phyloP scores from a whole-genome alignment of 805 yeast genomes.

The Candida krabiensis region DNA sequence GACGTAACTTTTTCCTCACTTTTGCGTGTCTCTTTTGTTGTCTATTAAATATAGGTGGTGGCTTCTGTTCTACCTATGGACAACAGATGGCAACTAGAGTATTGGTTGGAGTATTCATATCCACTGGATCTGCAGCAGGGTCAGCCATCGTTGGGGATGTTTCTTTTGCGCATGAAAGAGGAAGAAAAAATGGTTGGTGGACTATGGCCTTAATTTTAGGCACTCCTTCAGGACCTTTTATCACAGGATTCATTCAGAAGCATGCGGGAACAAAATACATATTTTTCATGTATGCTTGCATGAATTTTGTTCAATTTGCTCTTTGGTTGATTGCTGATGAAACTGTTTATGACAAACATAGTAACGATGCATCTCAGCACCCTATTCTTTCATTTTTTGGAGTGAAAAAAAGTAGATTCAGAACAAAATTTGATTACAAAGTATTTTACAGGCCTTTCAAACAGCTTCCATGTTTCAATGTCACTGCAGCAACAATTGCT shows the following conservation, averaged over 20 bases:
- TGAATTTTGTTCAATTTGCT: constrained; percentile 4
- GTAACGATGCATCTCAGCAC: background rate
- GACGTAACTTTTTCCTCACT: constrained; percentile 4
- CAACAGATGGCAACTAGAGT: constrained; percentile 11
- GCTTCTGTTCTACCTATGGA: constrained; percentile 8
- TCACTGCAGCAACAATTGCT: constrained; percentile 3
- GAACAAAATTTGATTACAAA: background rate
- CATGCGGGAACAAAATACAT: constrained; percentile 8
- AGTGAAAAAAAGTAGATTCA: background rate
- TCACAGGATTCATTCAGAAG: constrained; percentile 6
- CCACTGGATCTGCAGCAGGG: constrained; percentile 9
- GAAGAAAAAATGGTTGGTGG: constrained; percentile 12
- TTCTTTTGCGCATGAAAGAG: constrained; percentile 10
- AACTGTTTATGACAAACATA: constrained; percentile 4
- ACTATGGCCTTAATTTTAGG: constrained; percentile 10
- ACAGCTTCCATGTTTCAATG: constrained; percentile 2
- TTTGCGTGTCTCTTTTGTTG: constrained; percentile 4
- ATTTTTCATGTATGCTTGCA: constrained; percentile 4
- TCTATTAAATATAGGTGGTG: constrained; percentile 9
- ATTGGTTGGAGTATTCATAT: constrained; percentile 5
- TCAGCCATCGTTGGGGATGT: constrained; percentile 6
- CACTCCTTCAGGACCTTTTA: constrained; percentile 8
- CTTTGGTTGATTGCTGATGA: constrained; percentile 7
- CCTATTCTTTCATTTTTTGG: constrained; percentile 1
- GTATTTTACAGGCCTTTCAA: constrained; percentile 5